These are phyloP conservation scores for Parascedosporium putredinis DNA, from an alignment of 2,329 filamentous ascomycete species.

Conservation along the genomic window DNA sequence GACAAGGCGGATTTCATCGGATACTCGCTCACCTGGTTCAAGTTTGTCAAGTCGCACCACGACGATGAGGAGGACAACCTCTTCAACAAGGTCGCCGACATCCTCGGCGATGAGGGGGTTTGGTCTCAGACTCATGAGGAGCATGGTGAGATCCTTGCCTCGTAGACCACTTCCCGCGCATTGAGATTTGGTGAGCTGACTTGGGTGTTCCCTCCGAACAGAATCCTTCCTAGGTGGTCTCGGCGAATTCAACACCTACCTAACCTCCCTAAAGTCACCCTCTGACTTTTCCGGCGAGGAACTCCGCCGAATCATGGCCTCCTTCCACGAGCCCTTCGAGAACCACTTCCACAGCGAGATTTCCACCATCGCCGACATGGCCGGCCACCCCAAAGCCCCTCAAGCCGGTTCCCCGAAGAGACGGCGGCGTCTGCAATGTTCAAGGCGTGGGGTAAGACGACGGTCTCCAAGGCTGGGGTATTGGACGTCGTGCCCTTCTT, in stretches of 20 bases:
- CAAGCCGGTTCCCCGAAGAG: conserved; percentile 32
- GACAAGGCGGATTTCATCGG: conserved; percentile 47
- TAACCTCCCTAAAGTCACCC: conserved; percentile 29
- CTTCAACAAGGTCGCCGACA: conserved; percentile 42
- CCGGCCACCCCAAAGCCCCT: conserved; percentile 40
- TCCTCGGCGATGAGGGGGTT: conserved; percentile 38
- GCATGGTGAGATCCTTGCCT: conserved; percentile 31
- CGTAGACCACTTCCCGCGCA: neutral
- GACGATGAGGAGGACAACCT: conserved; percentile 48
- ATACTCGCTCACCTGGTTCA: conserved; percentile 47
- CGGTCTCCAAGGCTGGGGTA: conserved; percentile 49
- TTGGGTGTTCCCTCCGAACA: conserved; percentile 10
- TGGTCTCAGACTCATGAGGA: conserved; percentile 43
- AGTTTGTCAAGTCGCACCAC: conserved; percentile 50
- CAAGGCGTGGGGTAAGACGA: conserved; percentile 52
- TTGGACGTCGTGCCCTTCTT: conserved; percentile 55
- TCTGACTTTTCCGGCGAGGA: conserved; percentile 31
- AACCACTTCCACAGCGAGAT: conserved; percentile 47
- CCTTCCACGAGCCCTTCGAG: conserved; percentile 40
- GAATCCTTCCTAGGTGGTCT: conserved; percentile 42
- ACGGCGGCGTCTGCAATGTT: conserved; percentile 38
- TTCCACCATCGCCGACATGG: conserved; percentile 36
- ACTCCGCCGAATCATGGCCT: conserved; percentile 37
- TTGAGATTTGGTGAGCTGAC: neutral
- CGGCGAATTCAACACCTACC: conserved; percentile 40